Evolutionary conservation across 2,329 filamentous ascomycete species (phyloP).

Genomic region (Penicillium glabrum): DNA sequence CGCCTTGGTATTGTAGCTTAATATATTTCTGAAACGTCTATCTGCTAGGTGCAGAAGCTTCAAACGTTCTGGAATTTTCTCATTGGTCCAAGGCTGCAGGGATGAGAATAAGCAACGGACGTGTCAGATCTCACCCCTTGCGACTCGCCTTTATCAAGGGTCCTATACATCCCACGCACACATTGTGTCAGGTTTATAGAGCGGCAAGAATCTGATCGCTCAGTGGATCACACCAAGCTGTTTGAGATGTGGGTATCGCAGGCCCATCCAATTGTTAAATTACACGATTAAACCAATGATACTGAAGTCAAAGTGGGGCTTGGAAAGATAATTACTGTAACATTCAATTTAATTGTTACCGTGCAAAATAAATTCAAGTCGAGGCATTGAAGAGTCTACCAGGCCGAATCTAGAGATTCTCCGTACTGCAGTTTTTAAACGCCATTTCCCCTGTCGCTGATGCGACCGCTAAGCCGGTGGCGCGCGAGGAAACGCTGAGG

Average conservation of each 20-base stretch:
- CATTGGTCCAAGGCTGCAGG: neutral
- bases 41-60: neutral
- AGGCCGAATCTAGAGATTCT: neutral
- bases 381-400: neutral
- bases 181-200: neutral
- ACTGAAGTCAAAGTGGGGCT: neutral
- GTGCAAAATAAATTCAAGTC: neutral
- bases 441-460: neutral
- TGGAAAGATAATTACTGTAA: neutral
- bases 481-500: neutral
- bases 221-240: too few species aligned
- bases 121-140: conserved; percentile 1
- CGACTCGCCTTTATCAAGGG: neutral
- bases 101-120: neutral
- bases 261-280: too few species aligned
- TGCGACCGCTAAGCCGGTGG: neutral
- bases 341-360: too few species aligned
- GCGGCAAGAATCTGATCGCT: neutral
- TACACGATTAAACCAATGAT: neutral
- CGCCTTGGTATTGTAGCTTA: neutral
- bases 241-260: too few species aligned
- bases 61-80: neutral
- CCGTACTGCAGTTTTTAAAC: neutral
- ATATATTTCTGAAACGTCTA: neutral
- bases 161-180: neutral